phyloP scores from a whole-genome alignment of 169 alveolate genomes.

The Eimeria falciformis region DNA sequence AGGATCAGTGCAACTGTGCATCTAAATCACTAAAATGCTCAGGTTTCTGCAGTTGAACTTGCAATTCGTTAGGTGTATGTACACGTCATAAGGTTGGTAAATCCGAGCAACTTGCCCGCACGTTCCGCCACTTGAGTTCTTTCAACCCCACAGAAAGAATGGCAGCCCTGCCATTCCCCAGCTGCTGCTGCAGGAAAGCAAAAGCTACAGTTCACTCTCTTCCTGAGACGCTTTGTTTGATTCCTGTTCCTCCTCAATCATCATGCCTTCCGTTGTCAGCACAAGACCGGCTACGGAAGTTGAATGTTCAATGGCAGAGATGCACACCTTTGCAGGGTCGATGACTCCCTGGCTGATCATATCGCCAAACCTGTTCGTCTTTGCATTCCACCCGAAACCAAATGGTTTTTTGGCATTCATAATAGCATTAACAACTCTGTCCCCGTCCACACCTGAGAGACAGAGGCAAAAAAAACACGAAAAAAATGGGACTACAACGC shows the following conservation, averaged over 20 bases:
- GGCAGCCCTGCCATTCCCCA: too few species aligned
- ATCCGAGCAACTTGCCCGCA: slow-evolving; percentile 44
- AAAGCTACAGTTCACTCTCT: slow-evolving; percentile 4
- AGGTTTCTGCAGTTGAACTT: slow-evolving; percentile 79
- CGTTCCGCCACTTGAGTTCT: slow-evolving; percentile 18
- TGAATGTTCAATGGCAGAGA: slow-evolving; percentile 89
- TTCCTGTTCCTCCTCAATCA: slow-evolving; percentile 90
- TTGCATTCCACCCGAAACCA: slow-evolving; percentile 92
- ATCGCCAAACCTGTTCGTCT: slow-evolving; percentile 89
- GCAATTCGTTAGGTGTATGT: slow-evolving; percentile 67
- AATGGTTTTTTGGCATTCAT: slow-evolving; percentile 87
- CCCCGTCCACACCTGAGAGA: slow-evolving; percentile 86
- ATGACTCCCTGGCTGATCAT: slow-evolving; percentile 92
- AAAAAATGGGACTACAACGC: background rate
- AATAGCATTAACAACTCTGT: slow-evolving; percentile 88
- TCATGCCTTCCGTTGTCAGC: slow-evolving; percentile 93
- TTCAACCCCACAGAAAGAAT: background rate
- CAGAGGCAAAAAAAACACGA: background rate
- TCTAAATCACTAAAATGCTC: background rate
- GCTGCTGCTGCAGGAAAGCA: too few species aligned
- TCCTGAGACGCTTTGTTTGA: slow-evolving; percentile 84
- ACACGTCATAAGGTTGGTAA: background rate
- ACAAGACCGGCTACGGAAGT: slow-evolving; percentile 92
- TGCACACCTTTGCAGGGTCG: slow-evolving; percentile 92
- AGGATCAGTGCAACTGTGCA: background rate